These are phyloP conservation scores for Candida jianshihensis DNA, from an alignment of 805 yeast species.

Conservation along the genomic window DNA sequence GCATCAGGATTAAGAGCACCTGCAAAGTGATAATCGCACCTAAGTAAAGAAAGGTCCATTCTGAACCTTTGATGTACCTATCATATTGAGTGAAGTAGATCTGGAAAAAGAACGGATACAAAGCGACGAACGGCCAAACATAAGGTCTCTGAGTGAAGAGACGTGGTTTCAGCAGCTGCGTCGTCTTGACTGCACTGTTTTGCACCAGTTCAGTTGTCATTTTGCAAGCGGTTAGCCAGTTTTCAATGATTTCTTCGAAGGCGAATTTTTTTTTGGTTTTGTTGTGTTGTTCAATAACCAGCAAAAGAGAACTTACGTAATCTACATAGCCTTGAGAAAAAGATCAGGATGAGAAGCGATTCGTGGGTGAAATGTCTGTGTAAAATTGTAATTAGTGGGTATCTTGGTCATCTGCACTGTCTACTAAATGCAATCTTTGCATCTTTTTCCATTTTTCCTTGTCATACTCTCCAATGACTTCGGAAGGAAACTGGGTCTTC, in stretches of 20 bases:
- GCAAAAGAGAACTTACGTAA: no score
- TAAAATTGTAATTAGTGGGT: no score
- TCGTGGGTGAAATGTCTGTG: no score
- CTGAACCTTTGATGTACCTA: constrained; percentile 74
- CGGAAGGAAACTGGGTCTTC: constrained; percentile 43
- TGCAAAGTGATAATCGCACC: constrained; percentile 70
- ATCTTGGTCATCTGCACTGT: background rate
- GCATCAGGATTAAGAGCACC: constrained; percentile 74
- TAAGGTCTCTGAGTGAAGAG: constrained; percentile 60
- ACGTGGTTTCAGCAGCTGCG: constrained; percentile 70
- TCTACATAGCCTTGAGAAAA: no score
- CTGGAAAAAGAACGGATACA: constrained; percentile 69
- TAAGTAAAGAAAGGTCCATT: constrained; percentile 91
- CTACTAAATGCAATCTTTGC: constrained; percentile 27
- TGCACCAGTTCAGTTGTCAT: constrained; percentile 41
- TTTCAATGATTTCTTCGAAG: background rate
- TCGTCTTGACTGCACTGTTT: constrained; percentile 63
- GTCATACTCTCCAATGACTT: constrained; percentile 58
- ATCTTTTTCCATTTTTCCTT: constrained; percentile 58
- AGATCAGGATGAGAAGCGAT: no score
- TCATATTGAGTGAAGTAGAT: constrained; percentile 69
- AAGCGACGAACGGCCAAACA: constrained; percentile 70
- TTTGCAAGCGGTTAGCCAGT: background rate
- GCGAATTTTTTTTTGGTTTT: background rate
- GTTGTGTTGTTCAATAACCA: background rate